A percentile compares a stretch with the other conserved stretches of the same genome.
phyloP scores from a whole-genome alignment of 345 rosid genomes.

The Rhodamnia argentea region DNA sequence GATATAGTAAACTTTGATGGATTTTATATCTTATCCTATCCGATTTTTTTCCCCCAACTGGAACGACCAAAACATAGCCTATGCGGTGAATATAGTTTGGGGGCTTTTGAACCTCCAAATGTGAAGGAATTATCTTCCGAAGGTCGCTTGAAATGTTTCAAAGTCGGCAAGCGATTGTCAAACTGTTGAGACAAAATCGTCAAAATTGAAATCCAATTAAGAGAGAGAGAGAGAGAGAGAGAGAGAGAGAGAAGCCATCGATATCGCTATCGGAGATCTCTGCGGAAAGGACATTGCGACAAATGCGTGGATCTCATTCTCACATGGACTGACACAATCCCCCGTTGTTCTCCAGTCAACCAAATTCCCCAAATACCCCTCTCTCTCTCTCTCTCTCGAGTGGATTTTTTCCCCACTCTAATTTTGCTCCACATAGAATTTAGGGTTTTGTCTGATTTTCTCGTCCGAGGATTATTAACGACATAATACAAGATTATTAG shows the following conservation, averaged over 20 bases:
- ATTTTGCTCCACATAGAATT: neutral
- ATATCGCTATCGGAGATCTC: slow-evolving; percentile 54
- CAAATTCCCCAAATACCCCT: neutral
- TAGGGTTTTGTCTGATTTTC: neutral
- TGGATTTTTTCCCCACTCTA: neutral
- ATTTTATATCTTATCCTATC: too few relatives aligned
- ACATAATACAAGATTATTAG: neutral
- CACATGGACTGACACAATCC: slow-evolving; percentile 9
- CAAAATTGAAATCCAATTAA: neutral
- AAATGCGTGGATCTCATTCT: slow-evolving; percentile 44
- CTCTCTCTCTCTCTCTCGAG: neutral
- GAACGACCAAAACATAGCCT: too few relatives aligned
- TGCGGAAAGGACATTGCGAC: slow-evolving; percentile 45
- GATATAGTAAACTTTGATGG: too few relatives aligned
- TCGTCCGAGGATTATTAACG: neutral
- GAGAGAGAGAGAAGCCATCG: neutral
- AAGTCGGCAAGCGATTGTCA: neutral
- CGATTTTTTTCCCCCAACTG: too few relatives aligned
- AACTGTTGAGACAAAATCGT: neutral
- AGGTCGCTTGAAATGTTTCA: neutral
- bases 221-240: neutral
- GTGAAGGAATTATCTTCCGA: neutral
- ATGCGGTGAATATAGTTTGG: too few relatives aligned
- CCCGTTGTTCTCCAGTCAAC: neutral
- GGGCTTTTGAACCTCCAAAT: neutral